Evolutionary conservation across 2,329 filamentous ascomycete species (phyloP), one percentile per base, ranked within the genome.

Genomic region (Fusarium sp.): DNA sequence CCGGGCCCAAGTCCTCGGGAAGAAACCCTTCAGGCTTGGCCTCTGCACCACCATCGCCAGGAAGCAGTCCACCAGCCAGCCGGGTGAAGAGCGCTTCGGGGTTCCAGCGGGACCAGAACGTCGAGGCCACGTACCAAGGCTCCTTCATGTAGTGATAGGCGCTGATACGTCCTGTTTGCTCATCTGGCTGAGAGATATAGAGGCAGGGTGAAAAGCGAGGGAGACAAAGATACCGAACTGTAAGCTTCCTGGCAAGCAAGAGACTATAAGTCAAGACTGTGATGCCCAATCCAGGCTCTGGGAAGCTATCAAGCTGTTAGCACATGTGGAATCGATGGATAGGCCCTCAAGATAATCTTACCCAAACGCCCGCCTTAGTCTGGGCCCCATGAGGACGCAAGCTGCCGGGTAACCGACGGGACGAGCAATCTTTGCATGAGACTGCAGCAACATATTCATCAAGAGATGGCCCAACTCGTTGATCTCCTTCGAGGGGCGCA

Each of bases 351-450:
- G n/a, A n/a, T 2, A 35, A 15, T 25, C 87, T 80, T 82, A 92
- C 90, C 89, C 82, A 86, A 95, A 94, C 0, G 92, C 90, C 59
- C 86, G 86, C 17, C 92, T 85, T 57, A 94, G 82, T 14, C 89
- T 86, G 27, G 91, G 88, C 27, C 91, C 91, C 87, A 95, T 89
- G 62, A 94, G 81, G 11, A 89, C 87, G 37, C 86, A 85, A 9
- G 92, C 84, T 32, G 88, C 82, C 57, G 90, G 84, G 32, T 85
- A 79, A 1, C 84, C 89, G 6, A 89, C 79, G 0, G 85, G 83
- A 47, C 87, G 83, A 20, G 87, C 71, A 17, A 83, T 78, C 63
- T 68, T 77, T 1, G 92, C 86, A 66, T 90, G 85, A 52, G 84
- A 84, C 68, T 87, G 90, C 32, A 93, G 79, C 32, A 95, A 81